A percentile compares a stretch with the other conserved stretches of the same genome.
Evolutionary conservation across 2,329 filamentous ascomycete species (phyloP).

Genomic region (Monilinia vaccinii-corymbosi): DNA sequence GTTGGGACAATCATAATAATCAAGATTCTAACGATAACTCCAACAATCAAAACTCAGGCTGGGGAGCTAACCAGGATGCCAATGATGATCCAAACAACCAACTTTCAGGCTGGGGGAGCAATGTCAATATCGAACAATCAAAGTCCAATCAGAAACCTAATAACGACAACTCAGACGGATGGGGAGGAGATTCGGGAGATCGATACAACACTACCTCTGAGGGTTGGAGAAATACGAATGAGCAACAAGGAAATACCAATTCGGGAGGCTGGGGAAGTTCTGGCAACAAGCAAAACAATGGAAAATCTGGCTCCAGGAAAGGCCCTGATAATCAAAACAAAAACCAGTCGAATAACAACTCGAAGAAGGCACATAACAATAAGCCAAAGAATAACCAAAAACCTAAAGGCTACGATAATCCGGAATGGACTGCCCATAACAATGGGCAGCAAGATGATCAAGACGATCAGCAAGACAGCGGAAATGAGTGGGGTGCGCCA

Average conservation of each 20-base stretch:
- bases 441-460: not conserved
- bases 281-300: conserved; percentile 2
- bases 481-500: not conserved
- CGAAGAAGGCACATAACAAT: not conserved
- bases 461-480: not conserved
- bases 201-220: not conserved
- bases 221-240: not conserved
- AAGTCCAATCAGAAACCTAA: not conserved
- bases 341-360: not conserved
- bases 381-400: not conserved
- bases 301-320: conserved; percentile 11
- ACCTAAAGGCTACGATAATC: not conserved
- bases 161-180: conserved; percentile 10
- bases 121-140: not conserved
- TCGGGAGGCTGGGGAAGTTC: conserved; percentile 12
- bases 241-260: not conserved
- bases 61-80: not conserved
- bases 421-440: not conserved
- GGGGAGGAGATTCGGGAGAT: conserved; percentile 6
- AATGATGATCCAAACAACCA: not conserved
- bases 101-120: not conserved
- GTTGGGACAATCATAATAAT: conserved; percentile 1
- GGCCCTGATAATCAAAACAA: not conserved
- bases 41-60: not conserved
- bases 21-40: conserved; percentile 2